phyloP scores from a whole-genome alignment of 2,329 filamentous ascomycete genomes.

The Didymella lethalis region DNA sequence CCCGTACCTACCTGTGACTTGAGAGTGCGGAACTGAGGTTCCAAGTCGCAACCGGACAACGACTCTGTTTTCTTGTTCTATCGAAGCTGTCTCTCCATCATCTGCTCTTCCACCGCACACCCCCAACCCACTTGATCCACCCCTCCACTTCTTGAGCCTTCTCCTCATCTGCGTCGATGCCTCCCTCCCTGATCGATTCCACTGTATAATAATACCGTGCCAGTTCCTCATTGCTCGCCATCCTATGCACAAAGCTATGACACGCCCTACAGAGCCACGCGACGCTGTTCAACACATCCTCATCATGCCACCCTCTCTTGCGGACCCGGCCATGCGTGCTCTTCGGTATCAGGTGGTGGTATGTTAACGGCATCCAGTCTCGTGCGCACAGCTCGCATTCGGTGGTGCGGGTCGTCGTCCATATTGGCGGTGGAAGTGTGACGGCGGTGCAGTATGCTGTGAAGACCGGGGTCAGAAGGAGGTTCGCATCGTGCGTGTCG shows the following conservation, averaged over 20 bases:
- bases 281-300: slow-evolving; percentile 78
- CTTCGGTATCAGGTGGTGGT: slow-evolving; percentile 86
- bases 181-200: slow-evolving; percentile 71
- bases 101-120: slow-evolving; percentile 73
- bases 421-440: slow-evolving; percentile 70
- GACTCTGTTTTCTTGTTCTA: no score
- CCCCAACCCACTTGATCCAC: slow-evolving; percentile 77
- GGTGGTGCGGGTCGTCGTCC: slow-evolving; percentile 62
- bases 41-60: not conserved
- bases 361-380: slow-evolving; percentile 77
- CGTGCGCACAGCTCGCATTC: slow-evolving; percentile 79
- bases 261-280: slow-evolving; percentile 88
- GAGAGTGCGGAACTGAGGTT: not conserved
- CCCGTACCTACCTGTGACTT: not conserved
- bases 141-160: slow-evolving; percentile 74
- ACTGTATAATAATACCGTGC: slow-evolving; percentile 77
- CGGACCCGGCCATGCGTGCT: slow-evolving; percentile 77
- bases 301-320: slow-evolving; percentile 80
- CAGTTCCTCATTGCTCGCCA: slow-evolving; percentile 78
- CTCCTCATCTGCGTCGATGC: slow-evolving; percentile 70
- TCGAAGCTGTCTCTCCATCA: not conserved
- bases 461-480: slow-evolving; percentile 70
- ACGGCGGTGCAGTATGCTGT: slow-evolving; percentile 67
- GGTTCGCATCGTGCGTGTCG: slow-evolving; percentile 50
- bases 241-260: slow-evolving; percentile 80